phyloP scores from a whole-genome alignment of 768 basidiomycete species.

The Podaxis pistillaris region DNA sequence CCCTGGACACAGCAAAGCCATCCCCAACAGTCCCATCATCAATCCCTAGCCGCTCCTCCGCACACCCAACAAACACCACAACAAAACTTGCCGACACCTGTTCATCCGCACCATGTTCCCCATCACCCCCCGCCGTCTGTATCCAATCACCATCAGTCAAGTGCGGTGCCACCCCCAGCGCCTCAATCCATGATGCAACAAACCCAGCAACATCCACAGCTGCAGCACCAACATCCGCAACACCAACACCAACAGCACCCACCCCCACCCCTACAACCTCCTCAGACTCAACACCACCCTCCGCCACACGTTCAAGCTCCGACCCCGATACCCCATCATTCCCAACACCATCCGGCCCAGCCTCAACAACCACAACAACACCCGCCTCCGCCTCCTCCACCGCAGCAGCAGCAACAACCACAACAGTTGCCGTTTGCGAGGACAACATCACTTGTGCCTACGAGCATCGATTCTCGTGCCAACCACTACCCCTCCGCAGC shows the following conservation, averaged over 20 bases:
- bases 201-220: constrained; percentile 30
- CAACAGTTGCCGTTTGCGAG: constrained; percentile 19
- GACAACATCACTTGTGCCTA: constrained; percentile 23
- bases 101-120: constrained; percentile 33
- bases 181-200: constrained; percentile 41
- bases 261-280: constrained; percentile 21
- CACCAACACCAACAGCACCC: constrained; percentile 23
- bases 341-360: constrained; percentile 21
- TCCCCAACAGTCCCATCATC: constrained; percentile 41
- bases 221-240: constrained; percentile 24
- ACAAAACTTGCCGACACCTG: constrained; percentile 33
- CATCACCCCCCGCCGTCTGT: constrained; percentile 23
- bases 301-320: constrained; percentile 25
- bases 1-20: constrained; percentile 10
- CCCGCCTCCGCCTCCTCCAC: constrained; percentile 5
- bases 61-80: constrained; percentile 33
- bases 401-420: constrained; percentile 19
- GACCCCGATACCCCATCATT: constrained; percentile 21
- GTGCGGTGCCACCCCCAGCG: constrained; percentile 39
- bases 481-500: constrained; percentile 9
- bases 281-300: constrained; percentile 29
- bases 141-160: constrained; percentile 36
- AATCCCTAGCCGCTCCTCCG: constrained; percentile 19
- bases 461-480: constrained; percentile 22
- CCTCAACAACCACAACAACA: constrained; percentile 23